Evolutionary conservation across 768 basidiomycete genomes (phyloP).

Genomic region (Pilatotrama ljubarskyi): DNA sequence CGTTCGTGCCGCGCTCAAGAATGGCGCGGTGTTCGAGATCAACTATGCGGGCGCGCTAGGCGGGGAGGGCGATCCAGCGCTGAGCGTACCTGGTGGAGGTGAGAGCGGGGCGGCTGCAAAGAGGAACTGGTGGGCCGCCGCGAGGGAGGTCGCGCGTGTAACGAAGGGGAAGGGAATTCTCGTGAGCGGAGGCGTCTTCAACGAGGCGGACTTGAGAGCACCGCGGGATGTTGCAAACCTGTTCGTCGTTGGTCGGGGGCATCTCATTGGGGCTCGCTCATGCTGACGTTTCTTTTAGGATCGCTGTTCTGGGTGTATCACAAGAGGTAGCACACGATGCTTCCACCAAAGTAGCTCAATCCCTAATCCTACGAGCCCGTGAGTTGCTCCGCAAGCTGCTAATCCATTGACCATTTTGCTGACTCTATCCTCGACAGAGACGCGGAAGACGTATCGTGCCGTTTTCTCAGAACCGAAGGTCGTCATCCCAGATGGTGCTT

Average conservation of each 20-base stretch:
- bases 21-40: constrained; percentile 83
- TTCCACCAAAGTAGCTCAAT: constrained; percentile 60
- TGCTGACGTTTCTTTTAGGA: constrained; percentile 40
- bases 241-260: constrained; percentile 41
- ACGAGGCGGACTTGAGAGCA: constrained; percentile 62
- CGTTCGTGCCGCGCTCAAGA: constrained; percentile 76
- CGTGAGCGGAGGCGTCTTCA: constrained; percentile 66
- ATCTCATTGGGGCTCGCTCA: background rate
- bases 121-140: constrained; percentile 83
- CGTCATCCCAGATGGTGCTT: constrained; percentile 45
- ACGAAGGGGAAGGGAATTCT: constrained; percentile 79
- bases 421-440: constrained; percentile 47
- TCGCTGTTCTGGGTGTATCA: constrained; percentile 64
- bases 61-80: constrained; percentile 51
- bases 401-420: background rate
- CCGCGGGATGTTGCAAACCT: constrained; percentile 77
- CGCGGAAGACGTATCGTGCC: constrained; percentile 78
- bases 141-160: constrained; percentile 74
- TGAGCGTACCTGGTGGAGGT: constrained; percentile 47
- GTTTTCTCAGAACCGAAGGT: constrained; percentile 74
- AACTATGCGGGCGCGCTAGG: constrained; percentile 74
- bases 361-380: constrained; percentile 74
- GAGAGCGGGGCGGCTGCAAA: constrained; percentile 58
- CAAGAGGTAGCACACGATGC: constrained; percentile 70
- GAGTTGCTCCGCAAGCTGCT: constrained; percentile 31